These are phyloP conservation scores for Tuber aestivum DNA, from an alignment of 495 filamentous ascomycete genomes.

Conservation along the genomic window DNA sequence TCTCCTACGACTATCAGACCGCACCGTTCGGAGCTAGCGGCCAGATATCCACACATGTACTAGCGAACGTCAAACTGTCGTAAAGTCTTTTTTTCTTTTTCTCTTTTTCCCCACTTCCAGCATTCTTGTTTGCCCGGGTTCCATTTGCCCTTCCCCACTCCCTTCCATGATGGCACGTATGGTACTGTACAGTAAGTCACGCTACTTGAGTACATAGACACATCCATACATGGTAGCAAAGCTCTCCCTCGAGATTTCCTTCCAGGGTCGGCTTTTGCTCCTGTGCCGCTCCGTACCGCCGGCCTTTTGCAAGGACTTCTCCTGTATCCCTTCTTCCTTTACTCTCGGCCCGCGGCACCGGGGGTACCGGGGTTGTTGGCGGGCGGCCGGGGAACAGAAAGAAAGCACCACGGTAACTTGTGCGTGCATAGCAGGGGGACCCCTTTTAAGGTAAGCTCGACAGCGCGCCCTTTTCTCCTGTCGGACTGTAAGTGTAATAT, in stretches of 20 bases:
- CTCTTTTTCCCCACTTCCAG: neutral
- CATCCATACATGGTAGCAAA: neutral
- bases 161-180: neutral
- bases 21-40: neutral
- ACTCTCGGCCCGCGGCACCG: neutral
- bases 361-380: neutral
- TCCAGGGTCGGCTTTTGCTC: slow-evolving; percentile 1
- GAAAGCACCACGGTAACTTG: neutral
- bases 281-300: neutral
- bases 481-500: neutral
- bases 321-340: neutral
- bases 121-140: neutral
- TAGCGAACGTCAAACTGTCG: neutral
- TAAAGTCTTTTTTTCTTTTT: neutral
- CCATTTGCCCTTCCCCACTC: neutral
- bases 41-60: neutral
- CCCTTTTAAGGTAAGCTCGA: neutral
- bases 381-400: neutral
- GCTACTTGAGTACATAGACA: neutral
- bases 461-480: slow-evolving; percentile 3
- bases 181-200: neutral
- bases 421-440: neutral
- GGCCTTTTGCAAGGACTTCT: neutral
- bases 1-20: neutral
- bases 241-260: neutral